Evolutionary conservation across 176 grass and related monocot genomes (phyloP).

Genomic region (Triticum urartu): DNA sequence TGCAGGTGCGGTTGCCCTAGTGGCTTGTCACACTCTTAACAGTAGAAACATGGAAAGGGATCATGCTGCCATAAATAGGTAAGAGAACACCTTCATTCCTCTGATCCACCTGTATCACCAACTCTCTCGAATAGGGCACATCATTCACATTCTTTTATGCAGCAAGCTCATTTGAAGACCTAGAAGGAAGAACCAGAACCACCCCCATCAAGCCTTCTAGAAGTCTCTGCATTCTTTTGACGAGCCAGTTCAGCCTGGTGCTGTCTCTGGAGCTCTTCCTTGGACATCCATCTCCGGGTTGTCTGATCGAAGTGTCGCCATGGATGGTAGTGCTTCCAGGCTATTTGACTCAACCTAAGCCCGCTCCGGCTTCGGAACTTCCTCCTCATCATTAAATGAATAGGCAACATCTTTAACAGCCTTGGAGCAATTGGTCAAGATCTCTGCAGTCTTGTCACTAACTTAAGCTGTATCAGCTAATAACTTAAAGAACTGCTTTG

Average conservation of each 20-base stretch:
- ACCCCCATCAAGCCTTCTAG: conserved; percentile 39
- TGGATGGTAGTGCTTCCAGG: neutral
- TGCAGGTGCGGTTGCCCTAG: conserved; percentile 47
- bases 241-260: conserved; percentile 59
- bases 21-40: conserved; percentile 62
- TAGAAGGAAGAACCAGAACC: conserved; percentile 21
- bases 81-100: conserved; percentile 61
- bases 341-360: neutral
- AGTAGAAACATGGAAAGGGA: conserved; percentile 66
- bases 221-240: conserved; percentile 42
- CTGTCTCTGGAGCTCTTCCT: conserved; percentile 56
- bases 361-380: neutral
- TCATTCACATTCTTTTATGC: conserved; percentile 64
- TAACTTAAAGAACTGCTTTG: conserved; percentile 64
- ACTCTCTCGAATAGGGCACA: conserved; percentile 39
- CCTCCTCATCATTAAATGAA: conserved; percentile 51
- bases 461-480: conserved; percentile 80
- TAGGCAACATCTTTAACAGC: conserved; percentile 46
- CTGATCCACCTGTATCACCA: conserved; percentile 60
- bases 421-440: conserved; percentile 59
- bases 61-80: conserved; percentile 66
- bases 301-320: neutral
- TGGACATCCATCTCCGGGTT: conserved; percentile 29
- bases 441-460: conserved; percentile 57
- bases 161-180: conserved; percentile 43